A percentile compares a stretch with the other conserved stretches of the same genome.
Conservation (phyloP, 176 grass and related monocot genomes). For the Oryza meridionalis region DNA sequence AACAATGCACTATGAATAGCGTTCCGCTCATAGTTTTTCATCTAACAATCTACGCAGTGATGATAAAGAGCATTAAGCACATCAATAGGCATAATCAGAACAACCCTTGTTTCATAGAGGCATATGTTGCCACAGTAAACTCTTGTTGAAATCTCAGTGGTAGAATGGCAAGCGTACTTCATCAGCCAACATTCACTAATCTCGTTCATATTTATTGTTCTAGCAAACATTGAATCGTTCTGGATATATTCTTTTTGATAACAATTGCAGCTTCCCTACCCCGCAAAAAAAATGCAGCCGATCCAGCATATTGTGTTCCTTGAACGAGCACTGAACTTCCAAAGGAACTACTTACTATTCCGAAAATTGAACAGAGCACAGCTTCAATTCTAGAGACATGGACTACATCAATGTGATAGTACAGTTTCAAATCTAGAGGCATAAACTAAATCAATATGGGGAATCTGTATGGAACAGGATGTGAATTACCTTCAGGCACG, state of each 20-base stretch:
- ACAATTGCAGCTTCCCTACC: too few species aligned
- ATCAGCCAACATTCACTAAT: neutral
- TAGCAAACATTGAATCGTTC: neutral
- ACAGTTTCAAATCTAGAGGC: neutral
- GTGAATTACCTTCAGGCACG: constrained; percentile 67
- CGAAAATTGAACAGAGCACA: neutral
- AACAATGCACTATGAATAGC: neutral
- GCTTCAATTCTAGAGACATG: too few species aligned
- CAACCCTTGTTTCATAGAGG: neutral
- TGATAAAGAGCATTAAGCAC: neutral
- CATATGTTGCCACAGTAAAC: neutral
- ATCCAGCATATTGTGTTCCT: neutral
- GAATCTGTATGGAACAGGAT: neutral
- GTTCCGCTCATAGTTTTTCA: neutral
- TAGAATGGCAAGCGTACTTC: neutral
- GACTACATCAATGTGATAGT: too few species aligned
- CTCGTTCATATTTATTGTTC: neutral
- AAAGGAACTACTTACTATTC: neutral
- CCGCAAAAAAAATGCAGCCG: neutral
- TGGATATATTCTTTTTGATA: neutral
- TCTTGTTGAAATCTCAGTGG: neutral
- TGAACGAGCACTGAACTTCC: neutral
- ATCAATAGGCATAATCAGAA: neutral
- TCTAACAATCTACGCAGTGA: neutral
- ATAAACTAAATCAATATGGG: neutral